A percentile compares a stretch with the other conserved stretches of the same genome.
Evolutionary conservation across 371 early-diverging fungal species (phyloP).

Genomic region (Apophysomyces sp.): DNA sequence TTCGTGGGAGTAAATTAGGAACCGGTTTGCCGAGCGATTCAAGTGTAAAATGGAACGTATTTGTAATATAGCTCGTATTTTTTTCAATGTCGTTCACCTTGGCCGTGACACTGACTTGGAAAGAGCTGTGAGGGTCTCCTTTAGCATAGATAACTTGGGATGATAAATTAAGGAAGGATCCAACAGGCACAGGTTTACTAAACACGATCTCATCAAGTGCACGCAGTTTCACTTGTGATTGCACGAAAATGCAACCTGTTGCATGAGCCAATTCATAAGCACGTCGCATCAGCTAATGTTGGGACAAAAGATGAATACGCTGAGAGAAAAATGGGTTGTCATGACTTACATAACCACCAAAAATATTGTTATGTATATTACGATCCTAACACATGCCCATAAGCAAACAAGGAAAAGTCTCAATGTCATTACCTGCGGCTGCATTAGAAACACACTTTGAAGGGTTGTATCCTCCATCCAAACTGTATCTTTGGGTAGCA

Average conservation of each 20-base stretch:
- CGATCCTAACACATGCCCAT: constrained; percentile 47
- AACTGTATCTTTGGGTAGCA: constrained; percentile 45
- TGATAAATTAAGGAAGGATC: constrained; percentile 73
- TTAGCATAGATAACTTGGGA: constrained; percentile 73
- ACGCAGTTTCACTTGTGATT: constrained; percentile 51
- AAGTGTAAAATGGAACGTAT: constrained; percentile 88
- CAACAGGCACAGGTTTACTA: constrained; percentile 87
- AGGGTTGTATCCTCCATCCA: constrained; percentile 85
- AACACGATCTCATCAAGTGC: constrained; percentile 91
- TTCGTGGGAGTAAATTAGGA: constrained; percentile 58
- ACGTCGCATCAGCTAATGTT: constrained; percentile 58
- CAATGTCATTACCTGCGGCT: constrained; percentile 57
- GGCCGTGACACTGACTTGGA: constrained; percentile 77
- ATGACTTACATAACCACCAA: constrained; percentile 71
- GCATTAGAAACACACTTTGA: constrained; percentile 71
- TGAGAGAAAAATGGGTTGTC: not conserved
- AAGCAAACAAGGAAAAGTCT: not conserved
- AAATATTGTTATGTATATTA: constrained; percentile 91
- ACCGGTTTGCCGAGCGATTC: constrained; percentile 18
- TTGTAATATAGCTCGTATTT: constrained; percentile 64
- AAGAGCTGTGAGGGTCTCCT: constrained; percentile 48
- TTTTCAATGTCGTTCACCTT: constrained; percentile 74
- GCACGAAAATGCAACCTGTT: constrained; percentile 66
- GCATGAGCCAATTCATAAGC: constrained; percentile 83
- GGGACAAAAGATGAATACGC: not conserved